Percentiles rank a stretch among this genome's conserved stretches.
phyloP scores from a whole-genome alignment of 306 rosid genomes.

The Fagus sylvatica region DNA sequence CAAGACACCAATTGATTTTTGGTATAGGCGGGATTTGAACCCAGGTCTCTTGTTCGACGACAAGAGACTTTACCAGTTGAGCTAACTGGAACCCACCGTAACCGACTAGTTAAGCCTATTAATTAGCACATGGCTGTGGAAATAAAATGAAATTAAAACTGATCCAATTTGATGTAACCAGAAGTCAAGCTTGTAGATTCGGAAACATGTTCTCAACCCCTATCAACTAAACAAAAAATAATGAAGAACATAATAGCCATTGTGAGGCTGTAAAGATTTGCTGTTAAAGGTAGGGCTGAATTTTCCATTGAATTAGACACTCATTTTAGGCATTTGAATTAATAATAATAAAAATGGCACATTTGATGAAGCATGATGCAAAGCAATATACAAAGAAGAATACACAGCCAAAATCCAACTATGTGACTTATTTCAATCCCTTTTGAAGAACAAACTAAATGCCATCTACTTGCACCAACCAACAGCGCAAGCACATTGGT shows the following conservation, averaged over 20 bases:
- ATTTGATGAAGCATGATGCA: neutral
- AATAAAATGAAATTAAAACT: no score
- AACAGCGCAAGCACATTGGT: slow-evolving; percentile 1
- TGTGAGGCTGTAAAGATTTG: neutral
- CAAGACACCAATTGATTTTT: no score
- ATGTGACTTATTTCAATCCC: neutral
- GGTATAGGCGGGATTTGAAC: no score
- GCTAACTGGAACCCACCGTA: no score
- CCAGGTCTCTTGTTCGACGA: no score
- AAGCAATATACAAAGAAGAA: neutral
- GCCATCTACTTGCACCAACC: slow-evolving; percentile 10
- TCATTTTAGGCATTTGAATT: neutral
- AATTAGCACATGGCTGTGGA: no score
- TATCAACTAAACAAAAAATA: neutral
- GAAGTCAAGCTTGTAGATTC: no score
- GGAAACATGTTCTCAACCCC: no score
- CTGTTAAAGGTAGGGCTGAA: neutral
- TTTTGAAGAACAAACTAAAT: neutral
- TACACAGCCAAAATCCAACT: neutral
- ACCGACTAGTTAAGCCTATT: no score
- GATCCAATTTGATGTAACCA: no score
- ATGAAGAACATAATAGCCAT: neutral
- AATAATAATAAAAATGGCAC: neutral
- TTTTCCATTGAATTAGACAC: neutral
- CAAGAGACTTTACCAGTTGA: no score